phyloP scores from a whole-genome alignment of 306 rosid species.

The Cercis canadensis region DNA sequence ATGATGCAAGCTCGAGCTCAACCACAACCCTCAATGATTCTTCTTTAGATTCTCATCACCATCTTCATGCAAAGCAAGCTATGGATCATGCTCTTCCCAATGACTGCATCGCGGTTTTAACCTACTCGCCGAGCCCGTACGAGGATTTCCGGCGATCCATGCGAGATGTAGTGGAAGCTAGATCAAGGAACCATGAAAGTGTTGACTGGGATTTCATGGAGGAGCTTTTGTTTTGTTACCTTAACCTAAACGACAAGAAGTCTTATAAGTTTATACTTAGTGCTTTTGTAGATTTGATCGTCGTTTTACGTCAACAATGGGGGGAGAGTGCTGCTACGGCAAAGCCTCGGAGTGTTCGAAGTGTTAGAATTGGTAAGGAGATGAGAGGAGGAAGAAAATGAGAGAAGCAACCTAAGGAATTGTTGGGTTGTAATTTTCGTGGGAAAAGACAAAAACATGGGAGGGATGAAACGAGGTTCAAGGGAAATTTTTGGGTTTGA shows the following conservation, averaged over 20 bases:
- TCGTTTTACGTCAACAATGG: constrained; percentile 45
- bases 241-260: constrained; percentile 70
- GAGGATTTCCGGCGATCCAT: constrained; percentile 71
- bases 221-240: constrained; percentile 66
- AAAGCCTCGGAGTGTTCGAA: constrained; percentile 45
- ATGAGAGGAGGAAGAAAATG: constrained; percentile 9
- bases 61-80: not conserved
- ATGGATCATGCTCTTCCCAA: constrained; percentile 40
- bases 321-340: not conserved
- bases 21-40: constrained; percentile 29
- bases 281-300: constrained; percentile 72
- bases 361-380: constrained; percentile 33
- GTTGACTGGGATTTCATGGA: constrained; percentile 91
- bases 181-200: constrained; percentile 37
- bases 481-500: constrained; percentile 11
- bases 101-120: constrained; percentile 63
- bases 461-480: too few relatives aligned
- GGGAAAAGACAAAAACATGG: too few relatives aligned
- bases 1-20: constrained; percentile 51
- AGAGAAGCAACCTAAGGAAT: too few relatives aligned
- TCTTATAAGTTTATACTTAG: constrained; percentile 61
- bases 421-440: too few relatives aligned
- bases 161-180: constrained; percentile 62
- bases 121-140: constrained; percentile 55
- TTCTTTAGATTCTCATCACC: constrained; percentile 9